Conservation (phyloP, 129 eudicot genomes). For the Erigeron canadensis region DNA sequence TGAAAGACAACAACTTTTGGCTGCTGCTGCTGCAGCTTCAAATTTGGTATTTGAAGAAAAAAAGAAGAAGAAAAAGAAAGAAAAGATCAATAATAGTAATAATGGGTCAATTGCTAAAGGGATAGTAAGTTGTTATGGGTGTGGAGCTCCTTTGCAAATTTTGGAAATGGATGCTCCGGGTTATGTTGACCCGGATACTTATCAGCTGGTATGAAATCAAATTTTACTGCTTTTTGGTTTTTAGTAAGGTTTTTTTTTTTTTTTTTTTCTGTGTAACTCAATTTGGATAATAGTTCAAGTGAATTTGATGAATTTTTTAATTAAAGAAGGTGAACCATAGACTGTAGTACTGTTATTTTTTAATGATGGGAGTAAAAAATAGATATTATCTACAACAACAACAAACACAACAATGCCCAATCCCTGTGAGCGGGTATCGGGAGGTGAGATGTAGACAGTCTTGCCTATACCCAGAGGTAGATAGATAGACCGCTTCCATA, state of each 20-base stretch:
- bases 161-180: constrained; percentile 79
- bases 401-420: too few relatives aligned
- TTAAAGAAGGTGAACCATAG: too few relatives aligned
- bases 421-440: too few relatives aligned
- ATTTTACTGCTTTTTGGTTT: background rate
- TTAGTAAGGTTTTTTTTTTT: background rate
- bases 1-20: constrained; percentile 52
- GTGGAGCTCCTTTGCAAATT: constrained; percentile 93
- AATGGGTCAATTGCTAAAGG: constrained; percentile 28
- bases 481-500: too few relatives aligned
- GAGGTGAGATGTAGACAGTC: too few relatives aligned
- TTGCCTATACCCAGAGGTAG: too few relatives aligned
- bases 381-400: too few relatives aligned
- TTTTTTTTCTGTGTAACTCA: too few relatives aligned
- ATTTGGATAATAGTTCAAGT: background rate
- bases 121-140: constrained; percentile 65
- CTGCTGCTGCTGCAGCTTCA: constrained; percentile 33
- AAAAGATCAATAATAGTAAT: constrained; percentile 8
- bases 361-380: too few relatives aligned
- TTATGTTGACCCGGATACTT: constrained; percentile 75
- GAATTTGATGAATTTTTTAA: too few relatives aligned
- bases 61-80: constrained; percentile 47
- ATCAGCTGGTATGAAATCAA: constrained; percentile 54
- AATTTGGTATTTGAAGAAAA: constrained; percentile 31
- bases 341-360: too few relatives aligned